These are phyloP conservation scores for Candida sakaeoensis DNA, from an alignment of 805 yeast species.

Conservation along the genomic window DNA sequence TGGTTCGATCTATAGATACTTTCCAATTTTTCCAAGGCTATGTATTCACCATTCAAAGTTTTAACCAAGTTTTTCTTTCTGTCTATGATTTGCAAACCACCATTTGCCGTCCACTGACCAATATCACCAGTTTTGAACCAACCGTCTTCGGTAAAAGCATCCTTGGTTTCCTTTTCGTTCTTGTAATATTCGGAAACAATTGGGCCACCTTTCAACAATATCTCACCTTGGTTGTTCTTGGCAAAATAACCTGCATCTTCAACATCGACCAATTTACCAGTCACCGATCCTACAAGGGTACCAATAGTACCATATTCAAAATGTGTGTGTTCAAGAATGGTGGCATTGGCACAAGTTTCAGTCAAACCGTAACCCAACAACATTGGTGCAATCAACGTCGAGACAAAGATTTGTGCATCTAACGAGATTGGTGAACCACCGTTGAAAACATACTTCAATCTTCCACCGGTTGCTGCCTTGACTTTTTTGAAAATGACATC, in stretches of 20 bases:
- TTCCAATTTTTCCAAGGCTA: slow-evolving; percentile 94
- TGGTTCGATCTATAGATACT: slow-evolving; percentile 82
- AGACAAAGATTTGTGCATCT: slow-evolving; percentile 78
- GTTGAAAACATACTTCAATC: slow-evolving; percentile 65
- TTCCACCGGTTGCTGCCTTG: slow-evolving; percentile 93
- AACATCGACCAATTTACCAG: slow-evolving; percentile 87
- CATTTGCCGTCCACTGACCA: slow-evolving; percentile 84
- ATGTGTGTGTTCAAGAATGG: slow-evolving; percentile 60
- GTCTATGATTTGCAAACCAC: slow-evolving; percentile 81
- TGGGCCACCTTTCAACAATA: slow-evolving; percentile 71
- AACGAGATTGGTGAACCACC: slow-evolving; percentile 90
- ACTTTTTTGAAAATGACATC: slow-evolving; percentile 85
- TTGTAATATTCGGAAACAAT: slow-evolving; percentile 76
- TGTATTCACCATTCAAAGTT: slow-evolving; percentile 95
- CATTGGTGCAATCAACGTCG: slow-evolving; percentile 77
- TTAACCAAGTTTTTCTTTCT: slow-evolving; percentile 94
- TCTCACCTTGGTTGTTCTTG: slow-evolving; percentile 89
- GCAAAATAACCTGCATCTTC: slow-evolving; percentile 89
- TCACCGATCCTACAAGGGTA: slow-evolving; percentile 74
- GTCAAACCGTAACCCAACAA: slow-evolving; percentile 95
- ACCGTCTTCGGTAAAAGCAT: slow-evolving; percentile 72
- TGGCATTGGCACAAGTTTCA: slow-evolving; percentile 89
- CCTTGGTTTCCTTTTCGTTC: slow-evolving; percentile 76
- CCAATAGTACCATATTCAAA: slow-evolving; percentile 80
- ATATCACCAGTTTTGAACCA: slow-evolving; percentile 98